Conservation (phyloP, 768 basidiomycete genomes). For the Pleurotus djamor region DNA sequence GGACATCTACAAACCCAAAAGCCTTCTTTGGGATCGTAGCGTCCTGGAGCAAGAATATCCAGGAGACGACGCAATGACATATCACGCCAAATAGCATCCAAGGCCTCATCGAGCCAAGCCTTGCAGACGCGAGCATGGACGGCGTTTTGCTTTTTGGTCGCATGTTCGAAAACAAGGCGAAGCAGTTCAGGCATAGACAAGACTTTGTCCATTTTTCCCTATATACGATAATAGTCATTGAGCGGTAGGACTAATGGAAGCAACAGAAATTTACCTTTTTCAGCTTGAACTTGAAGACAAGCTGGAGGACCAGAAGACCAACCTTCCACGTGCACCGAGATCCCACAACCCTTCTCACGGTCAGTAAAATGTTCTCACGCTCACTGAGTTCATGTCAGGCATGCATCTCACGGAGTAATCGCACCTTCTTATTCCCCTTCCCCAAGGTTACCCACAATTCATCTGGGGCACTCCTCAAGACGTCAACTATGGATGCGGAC, state of each 20-base stretch:
- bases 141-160: background rate
- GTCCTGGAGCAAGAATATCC: background rate
- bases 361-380: background rate
- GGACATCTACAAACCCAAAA: no score
- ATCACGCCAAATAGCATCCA: background rate
- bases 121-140: background rate
- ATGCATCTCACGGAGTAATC: background rate
- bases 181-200: background rate
- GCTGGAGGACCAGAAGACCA: no score
- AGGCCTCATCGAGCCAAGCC: background rate
- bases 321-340: background rate
- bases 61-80: background rate
- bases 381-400: no score
- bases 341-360: background rate
- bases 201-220: background rate
- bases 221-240: no score
- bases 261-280: no score
- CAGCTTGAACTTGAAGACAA: no score
- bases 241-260: no score
- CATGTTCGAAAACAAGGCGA: background rate
- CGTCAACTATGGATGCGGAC: slow-evolving; percentile 63
- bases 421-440: background rate
- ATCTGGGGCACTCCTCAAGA: background rate
- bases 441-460: background rate
- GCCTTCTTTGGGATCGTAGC: no score